phyloP scores from a whole-genome alignment of 148 eudicot genomes.

The Fagopyrum esculentum region DNA sequence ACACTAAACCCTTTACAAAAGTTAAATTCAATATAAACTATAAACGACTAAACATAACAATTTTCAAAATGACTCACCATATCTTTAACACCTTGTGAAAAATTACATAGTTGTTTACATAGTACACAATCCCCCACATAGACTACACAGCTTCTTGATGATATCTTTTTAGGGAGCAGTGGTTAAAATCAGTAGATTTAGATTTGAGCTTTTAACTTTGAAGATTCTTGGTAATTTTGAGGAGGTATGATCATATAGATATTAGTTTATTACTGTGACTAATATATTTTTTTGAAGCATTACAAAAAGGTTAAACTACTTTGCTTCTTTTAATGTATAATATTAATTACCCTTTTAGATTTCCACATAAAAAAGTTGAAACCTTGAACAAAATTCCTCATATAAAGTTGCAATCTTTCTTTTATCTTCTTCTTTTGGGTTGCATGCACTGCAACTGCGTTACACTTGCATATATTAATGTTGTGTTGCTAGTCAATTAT shows the following conservation, averaged over 20 bases:
- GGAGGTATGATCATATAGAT: not conserved
- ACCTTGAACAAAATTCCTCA: not conserved
- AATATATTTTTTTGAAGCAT: not conserved
- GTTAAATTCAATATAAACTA: too few relatives aligned
- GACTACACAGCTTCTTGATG: slow-evolving; percentile 6
- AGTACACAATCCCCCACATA: slow-evolving; percentile 7
- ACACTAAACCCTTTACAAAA: too few relatives aligned
- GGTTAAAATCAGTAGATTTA: slow-evolving; percentile 48
- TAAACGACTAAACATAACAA: too few relatives aligned
- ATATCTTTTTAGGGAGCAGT: slow-evolving; percentile 28
- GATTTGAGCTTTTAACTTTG: slow-evolving; percentile 45
- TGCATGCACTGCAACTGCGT: not conserved
- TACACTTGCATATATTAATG: not conserved
- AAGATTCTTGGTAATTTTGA: slow-evolving; percentile 44
- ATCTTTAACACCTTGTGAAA: not conserved
- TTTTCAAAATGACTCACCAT: not conserved
- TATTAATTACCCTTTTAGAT: not conserved
- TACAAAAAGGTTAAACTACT: not conserved
- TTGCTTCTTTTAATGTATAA: not conserved
- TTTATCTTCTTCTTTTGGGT: slow-evolving; percentile 6
- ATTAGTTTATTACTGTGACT: not conserved
- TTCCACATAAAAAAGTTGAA: not conserved
- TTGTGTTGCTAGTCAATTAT: slow-evolving; percentile 7
- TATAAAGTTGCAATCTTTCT: not conserved
- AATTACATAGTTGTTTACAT: slow-evolving; percentile 13